Percentiles rank a stretch among this genome's conserved stretches.
Evolutionary conservation across 129 eudicot species (phyloP).

Genomic region (Pulicaria dysenterica): DNA sequence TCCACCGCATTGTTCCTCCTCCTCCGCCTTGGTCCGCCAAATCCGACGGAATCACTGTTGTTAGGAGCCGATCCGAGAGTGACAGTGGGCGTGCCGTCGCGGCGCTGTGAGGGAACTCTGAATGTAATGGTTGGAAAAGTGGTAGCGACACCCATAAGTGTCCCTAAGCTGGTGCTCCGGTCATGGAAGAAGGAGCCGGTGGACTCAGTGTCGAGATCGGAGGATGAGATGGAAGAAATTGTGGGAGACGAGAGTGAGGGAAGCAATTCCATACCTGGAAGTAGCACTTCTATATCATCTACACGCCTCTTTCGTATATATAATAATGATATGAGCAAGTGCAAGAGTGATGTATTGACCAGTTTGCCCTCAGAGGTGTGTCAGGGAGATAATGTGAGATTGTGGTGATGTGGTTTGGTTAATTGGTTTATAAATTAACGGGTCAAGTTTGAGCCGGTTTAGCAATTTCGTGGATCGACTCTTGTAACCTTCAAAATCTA

Average conservation of each 20-base stretch:
- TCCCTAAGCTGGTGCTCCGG: conserved; percentile 73
- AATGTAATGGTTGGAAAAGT: conserved; percentile 60
- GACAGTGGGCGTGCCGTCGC: conserved; percentile 24
- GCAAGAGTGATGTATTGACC: not conserved
- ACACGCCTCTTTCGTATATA: conserved; percentile 10
- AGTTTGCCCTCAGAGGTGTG: not conserved
- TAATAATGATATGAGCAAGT: no score
- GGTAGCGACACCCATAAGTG: conserved; percentile 82
- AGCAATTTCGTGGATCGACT: no score
- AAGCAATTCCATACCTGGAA: conserved; percentile 60
- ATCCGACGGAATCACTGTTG: not conserved
- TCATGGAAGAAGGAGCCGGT: conserved; percentile 87
- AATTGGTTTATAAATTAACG: no score
- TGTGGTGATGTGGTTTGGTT: no score
- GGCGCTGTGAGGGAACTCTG: conserved; percentile 59
- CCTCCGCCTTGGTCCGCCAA: conserved; percentile 33
- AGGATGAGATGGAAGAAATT: conserved; percentile 67
- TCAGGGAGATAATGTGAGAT: not conserved
- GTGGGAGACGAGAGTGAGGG: conserved; percentile 72
- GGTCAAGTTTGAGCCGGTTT: no score
- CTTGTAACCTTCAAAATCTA: no score
- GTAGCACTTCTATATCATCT: conserved; percentile 36
- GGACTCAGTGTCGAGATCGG: conserved; percentile 88
- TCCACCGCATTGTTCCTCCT: conserved; percentile 26
- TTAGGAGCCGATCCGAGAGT: conserved; percentile 19